Conservation (phyloP, 352 stramenopile species). For the Phytopythium cucurbitacearum region DNA sequence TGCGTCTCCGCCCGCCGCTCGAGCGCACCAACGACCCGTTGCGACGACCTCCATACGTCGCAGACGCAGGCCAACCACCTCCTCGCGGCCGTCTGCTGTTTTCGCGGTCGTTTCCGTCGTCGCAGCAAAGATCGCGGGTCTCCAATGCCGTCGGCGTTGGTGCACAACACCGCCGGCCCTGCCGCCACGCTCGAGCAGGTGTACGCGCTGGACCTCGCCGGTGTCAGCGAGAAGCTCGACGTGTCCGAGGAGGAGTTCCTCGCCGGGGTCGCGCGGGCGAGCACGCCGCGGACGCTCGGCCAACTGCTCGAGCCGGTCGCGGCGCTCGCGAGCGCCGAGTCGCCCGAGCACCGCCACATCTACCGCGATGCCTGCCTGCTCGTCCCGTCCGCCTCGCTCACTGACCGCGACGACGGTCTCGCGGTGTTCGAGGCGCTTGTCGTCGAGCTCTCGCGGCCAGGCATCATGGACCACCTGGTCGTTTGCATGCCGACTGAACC, state of each 20-base stretch:
- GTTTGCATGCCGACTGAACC: slow-evolving; percentile 5
- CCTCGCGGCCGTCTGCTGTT: no score
- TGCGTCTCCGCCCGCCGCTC: no score
- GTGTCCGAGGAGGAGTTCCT: slow-evolving; percentile 22
- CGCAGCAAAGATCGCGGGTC: no score
- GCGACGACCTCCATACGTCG: no score
- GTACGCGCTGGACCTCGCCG: slow-evolving; percentile 16
- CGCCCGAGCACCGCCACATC: background rate
- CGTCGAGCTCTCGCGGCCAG: slow-evolving; percentile 9
- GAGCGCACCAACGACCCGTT: no score
- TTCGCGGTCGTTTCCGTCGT: no score
- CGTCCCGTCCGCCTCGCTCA: background rate
- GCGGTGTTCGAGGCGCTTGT: slow-evolving; percentile 11
- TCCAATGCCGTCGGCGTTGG: no score
- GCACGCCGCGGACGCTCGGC: slow-evolving; percentile 12
- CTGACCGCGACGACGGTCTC: slow-evolving; percentile 1
- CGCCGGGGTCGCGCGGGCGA: slow-evolving; percentile 14
- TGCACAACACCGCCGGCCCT: no score
- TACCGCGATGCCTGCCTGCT: slow-evolving; percentile 16
- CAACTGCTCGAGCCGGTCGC: slow-evolving; percentile 9
- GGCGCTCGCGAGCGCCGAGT: background rate
- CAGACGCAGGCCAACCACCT: no score
- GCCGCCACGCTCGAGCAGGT: slow-evolving; percentile 13
- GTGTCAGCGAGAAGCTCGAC: slow-evolving; percentile 15
- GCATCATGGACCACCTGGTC: slow-evolving; percentile 15